Evolutionary conservation across 352 stramenopile genomes (phyloP).

Genomic region (Globisporangium heterothallicum): DNA sequence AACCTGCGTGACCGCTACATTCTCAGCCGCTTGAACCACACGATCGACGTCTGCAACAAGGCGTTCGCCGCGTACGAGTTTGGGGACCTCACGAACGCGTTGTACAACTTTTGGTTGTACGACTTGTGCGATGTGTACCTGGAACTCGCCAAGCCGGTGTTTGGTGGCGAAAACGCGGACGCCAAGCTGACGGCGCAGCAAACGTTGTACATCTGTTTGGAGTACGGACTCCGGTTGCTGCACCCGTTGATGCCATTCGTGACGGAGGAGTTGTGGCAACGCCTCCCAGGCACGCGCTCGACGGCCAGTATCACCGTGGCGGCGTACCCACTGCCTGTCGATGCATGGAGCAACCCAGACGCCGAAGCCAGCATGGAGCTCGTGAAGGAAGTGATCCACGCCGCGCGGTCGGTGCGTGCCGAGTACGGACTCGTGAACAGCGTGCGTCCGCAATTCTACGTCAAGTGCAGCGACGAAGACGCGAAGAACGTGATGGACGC

Average conservation of each 20-base stretch:
- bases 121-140: slow-evolving; percentile 99
- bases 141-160: slow-evolving; percentile 98
- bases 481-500: slow-evolving; percentile 65
- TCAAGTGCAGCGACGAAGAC: slow-evolving; percentile 85
- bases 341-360: slow-evolving; percentile 82
- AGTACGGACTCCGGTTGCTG: slow-evolving; percentile 86
- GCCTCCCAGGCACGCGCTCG: slow-evolving; percentile 65
- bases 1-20: slow-evolving; percentile 75
- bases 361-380: slow-evolving; percentile 92
- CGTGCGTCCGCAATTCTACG: slow-evolving; percentile 76
- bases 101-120: slow-evolving; percentile 99
- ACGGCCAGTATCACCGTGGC: slow-evolving; percentile 74
- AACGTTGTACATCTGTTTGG: slow-evolving; percentile 82
- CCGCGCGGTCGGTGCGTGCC: slow-evolving; percentile 91
- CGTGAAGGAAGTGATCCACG: slow-evolving; percentile 94
- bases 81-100: slow-evolving; percentile 89
- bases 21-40: slow-evolving; percentile 74
- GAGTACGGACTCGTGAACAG: slow-evolving; percentile 83
- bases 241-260: slow-evolving; percentile 99
- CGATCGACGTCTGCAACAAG: slow-evolving; percentile 70
- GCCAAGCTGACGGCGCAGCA: slow-evolving; percentile 78
- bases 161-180: slow-evolving; percentile 72
- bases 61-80: slow-evolving; percentile 94
- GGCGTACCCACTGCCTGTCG: slow-evolving; percentile 66
- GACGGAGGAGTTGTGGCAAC: slow-evolving; percentile 93